These are phyloP conservation scores for Solanum pennellii DNA, from an alignment of 257 asterid species.

Conservation along the genomic window DNA sequence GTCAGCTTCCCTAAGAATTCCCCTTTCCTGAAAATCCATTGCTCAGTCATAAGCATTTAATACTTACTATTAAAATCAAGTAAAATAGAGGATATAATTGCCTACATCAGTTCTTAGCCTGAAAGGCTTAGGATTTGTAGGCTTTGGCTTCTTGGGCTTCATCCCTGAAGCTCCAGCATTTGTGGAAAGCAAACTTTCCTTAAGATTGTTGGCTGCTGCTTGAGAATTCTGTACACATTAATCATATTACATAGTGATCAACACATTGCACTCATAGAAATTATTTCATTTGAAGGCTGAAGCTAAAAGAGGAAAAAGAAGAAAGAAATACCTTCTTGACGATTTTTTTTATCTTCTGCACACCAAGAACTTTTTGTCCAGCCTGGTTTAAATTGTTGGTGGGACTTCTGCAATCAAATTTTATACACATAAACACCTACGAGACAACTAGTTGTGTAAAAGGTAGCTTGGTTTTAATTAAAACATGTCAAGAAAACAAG, in stretches of 20 bases:
- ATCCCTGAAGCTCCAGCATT: slow-evolving; percentile 15
- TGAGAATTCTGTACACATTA: slow-evolving; percentile 24
- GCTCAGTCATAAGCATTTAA: neutral
- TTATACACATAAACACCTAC: neutral
- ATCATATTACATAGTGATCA: neutral
- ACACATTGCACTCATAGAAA: neutral
- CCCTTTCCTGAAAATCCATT: slow-evolving; percentile 63
- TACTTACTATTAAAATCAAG: neutral
- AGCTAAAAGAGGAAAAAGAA: neutral
- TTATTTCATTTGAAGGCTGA: neutral
- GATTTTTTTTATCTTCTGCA: slow-evolving; percentile 13
- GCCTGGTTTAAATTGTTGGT: slow-evolving; percentile 15
- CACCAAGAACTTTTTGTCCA: slow-evolving; percentile 36
- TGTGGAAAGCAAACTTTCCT: slow-evolving; percentile 18
- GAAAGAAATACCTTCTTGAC: slow-evolving; percentile 28
- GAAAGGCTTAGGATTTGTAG: slow-evolving; percentile 88
- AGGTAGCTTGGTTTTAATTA: neutral
- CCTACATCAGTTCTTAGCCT: slow-evolving; percentile 95
- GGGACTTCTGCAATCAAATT: slow-evolving; percentile 30
- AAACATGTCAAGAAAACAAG: neutral
- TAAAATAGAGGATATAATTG: neutral
- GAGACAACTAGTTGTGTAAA: neutral
- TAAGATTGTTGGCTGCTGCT: slow-evolving; percentile 24
- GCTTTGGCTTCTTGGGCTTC: slow-evolving; percentile 66
- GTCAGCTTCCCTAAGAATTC: slow-evolving; percentile 74